These are phyloP conservation scores for Narthecium ossifragum DNA, from an alignment of 106 monocot genomes.

Conservation along the genomic window DNA sequence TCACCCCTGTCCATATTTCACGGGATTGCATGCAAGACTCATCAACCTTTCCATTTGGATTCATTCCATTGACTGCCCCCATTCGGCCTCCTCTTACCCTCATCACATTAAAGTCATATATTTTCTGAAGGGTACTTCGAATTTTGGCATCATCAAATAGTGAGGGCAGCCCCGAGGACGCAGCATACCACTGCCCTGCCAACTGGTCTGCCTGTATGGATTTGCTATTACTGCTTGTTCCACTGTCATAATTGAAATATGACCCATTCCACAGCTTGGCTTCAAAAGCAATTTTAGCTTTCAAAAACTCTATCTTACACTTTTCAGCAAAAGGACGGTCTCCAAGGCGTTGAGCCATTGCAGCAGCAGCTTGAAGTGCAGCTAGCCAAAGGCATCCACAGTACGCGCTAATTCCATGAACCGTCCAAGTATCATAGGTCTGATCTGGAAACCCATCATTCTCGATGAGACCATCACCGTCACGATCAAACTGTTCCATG, in stretches of 20 bases:
- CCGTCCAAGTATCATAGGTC: conserved; percentile 98
- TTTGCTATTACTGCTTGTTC: conserved; percentile 63
- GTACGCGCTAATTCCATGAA: conserved; percentile 91
- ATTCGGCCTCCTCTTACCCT: conserved; percentile 82
- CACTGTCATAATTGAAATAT: conserved; percentile 96
- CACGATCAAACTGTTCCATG: conserved; percentile 97
- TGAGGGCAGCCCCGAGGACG: conserved; percentile 78
- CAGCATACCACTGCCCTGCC: conserved; percentile 96
- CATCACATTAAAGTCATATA: conserved; percentile 96
- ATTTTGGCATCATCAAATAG: conserved; percentile 79
- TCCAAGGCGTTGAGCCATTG: conserved; percentile 84
- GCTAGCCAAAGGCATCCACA: conserved; percentile 96
- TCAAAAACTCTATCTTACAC: conserved; percentile 62
- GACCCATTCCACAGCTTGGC: conserved; percentile 91
- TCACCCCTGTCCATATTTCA: conserved; percentile 98
- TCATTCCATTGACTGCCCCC: conserved; percentile 98
- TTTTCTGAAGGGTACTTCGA: conserved; percentile 71
- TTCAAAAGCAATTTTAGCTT: conserved; percentile 65
- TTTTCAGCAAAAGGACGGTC: conserved; percentile 70
- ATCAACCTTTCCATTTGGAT: conserved; percentile 82
- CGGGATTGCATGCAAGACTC: conserved; percentile 94
- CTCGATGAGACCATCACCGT: conserved; percentile 92
- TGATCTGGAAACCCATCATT: conserved; percentile 99
- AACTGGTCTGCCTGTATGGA: conserved; percentile 98
- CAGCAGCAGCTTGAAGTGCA: conserved; percentile 76